These are phyloP conservation scores for Sporothrix curviconia DNA, from an alignment of 2,329 filamentous ascomycete species.

Conservation along the genomic window DNA sequence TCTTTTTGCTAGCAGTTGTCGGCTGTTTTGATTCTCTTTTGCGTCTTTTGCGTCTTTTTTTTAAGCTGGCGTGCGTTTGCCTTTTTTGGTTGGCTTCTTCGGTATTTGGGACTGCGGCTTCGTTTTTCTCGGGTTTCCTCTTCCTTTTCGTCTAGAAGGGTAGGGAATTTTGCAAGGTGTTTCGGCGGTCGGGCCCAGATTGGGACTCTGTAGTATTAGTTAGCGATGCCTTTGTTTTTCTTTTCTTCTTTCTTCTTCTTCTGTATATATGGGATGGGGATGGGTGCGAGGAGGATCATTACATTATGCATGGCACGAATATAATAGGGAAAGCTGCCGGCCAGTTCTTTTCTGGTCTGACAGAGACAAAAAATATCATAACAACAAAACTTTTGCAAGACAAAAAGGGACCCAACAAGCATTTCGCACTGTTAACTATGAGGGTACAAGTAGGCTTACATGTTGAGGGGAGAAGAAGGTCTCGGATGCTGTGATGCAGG, in stretches of 20 bases:
- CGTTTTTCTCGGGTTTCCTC: constrained; percentile 3
- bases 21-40: not conserved
- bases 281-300: not conserved
- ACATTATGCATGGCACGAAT: constrained; percentile 3
- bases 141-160: not conserved
- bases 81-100: not conserved
- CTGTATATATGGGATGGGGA: not conserved
- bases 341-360: not conserved
- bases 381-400: constrained; percentile 5
- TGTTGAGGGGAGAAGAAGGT: not conserved
- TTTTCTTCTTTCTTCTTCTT: not conserved
- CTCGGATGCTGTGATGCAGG: too few relatives aligned
- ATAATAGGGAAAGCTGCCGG: constrained; percentile 12
- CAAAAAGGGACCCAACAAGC: not conserved
- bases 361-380: constrained; percentile 13
- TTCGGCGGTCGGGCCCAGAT: constrained; percentile 5
- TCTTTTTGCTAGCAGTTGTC: too few relatives aligned
- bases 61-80: constrained; percentile 1
- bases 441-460: not conserved
- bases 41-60: not conserved
- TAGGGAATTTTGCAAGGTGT: constrained; percentile 14
- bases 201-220: constrained; percentile 15
- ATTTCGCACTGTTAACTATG: too few relatives aligned
- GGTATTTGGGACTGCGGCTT: not conserved
- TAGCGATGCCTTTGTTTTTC: not conserved